phyloP scores from a whole-genome alignment of 2,329 filamentous ascomycete species.

The Parascedosporium putredinis region DNA sequence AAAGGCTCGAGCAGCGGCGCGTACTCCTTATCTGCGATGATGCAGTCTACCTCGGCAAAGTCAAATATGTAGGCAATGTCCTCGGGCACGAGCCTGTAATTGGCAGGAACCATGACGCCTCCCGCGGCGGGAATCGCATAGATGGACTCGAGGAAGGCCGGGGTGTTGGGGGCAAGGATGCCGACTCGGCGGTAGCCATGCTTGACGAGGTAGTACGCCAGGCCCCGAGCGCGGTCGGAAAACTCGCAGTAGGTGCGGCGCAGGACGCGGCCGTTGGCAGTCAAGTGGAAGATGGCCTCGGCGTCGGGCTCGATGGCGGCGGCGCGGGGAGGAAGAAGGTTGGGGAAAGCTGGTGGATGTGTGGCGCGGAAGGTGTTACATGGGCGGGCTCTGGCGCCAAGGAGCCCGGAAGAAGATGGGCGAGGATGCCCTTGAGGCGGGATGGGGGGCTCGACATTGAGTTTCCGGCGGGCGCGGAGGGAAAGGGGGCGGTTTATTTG shows the following conservation, averaged over 20 bases:
- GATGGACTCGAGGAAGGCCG: conserved; percentile 82
- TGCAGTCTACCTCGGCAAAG: conserved; percentile 74
- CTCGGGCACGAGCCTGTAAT: conserved; percentile 60
- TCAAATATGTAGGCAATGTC: conserved; percentile 88
- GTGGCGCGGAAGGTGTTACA: conserved; percentile 35
- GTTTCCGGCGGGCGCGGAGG: conserved; percentile 1
- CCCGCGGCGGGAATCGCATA: conserved; percentile 80
- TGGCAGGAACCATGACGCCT: conserved; percentile 60
- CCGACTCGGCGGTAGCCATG: conserved; percentile 68
- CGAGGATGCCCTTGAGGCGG: conserved; percentile 48
- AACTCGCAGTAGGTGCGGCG: conserved; percentile 71
- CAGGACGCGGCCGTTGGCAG: conserved; percentile 62
- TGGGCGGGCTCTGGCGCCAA: conserved; percentile 8
- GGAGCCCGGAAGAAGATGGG: conserved; percentile 34
- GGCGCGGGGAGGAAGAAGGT: conserved; percentile 81
- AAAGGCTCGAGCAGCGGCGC: conserved; percentile 58
- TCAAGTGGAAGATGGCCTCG: conserved; percentile 76
- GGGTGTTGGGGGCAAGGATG: conserved; percentile 83
- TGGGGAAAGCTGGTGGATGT: conserved; percentile 73
- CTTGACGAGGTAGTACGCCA: conserved; percentile 79
- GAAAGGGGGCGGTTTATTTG: background rate
- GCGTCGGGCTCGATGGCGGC: conserved; percentile 81
- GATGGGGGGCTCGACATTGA: conserved; percentile 56
- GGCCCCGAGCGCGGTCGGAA: conserved; percentile 73
- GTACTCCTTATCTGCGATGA: conserved; percentile 82